Conservation (phyloP, 371 early-diverging fungal genomes). For the Rhizopus delemar region DNA sequence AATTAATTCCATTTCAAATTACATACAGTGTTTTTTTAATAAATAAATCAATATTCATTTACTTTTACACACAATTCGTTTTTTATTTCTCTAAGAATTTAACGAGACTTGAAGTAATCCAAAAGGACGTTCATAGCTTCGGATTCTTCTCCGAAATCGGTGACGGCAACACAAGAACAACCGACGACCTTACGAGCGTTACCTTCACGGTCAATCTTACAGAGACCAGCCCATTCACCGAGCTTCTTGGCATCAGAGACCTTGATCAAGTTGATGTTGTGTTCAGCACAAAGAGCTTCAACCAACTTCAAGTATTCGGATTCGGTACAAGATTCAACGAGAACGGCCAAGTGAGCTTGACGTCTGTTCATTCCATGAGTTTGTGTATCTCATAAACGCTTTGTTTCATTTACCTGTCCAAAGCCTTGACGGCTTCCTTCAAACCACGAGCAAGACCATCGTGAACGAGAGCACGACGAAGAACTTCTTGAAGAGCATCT, state of each 20-base stretch:
- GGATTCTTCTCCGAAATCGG: conserved; percentile 97
- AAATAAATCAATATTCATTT: not conserved
- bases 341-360: conserved; percentile 94
- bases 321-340: conserved; percentile 95
- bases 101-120: conserved; percentile 53
- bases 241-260: conserved; percentile 97
- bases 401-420: conserved; percentile 76
- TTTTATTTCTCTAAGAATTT: conserved; percentile 1
- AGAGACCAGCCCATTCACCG: conserved; percentile 99
- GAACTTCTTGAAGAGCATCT: conserved; percentile 96
- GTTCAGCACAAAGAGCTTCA: conserved; percentile 97
- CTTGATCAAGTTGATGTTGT: conserved; percentile 98
- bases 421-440: conserved; percentile 96
- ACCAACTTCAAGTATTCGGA: conserved; percentile 94
- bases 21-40: not conserved
- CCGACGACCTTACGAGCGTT: conserved; percentile 98
- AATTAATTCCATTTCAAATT: not conserved
- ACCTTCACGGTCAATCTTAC: conserved; percentile 99
- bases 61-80: not conserved
- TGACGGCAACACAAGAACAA: conserved; percentile 95
- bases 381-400: not conserved
- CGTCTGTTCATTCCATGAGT: conserved; percentile 18
- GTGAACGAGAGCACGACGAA: conserved; percentile 93
- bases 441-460: conserved; percentile 98
- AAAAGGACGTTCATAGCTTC: conserved; percentile 96